Percentiles rank a stretch among this genome's conserved stretches.
phyloP scores from a whole-genome alignment of 257 asterid genomes.

The Solanum tarijense region DNA sequence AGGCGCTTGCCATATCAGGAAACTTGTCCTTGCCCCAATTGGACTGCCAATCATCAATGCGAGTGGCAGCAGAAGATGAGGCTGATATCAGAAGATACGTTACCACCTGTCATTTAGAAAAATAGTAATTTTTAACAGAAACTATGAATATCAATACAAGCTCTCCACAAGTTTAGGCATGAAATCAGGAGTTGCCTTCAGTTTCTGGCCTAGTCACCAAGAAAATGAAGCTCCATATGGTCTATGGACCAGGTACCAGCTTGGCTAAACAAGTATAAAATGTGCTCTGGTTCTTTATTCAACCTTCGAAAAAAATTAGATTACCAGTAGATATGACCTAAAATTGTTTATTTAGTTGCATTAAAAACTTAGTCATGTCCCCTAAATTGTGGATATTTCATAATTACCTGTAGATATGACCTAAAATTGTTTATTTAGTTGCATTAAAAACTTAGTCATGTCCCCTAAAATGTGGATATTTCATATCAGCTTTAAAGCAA shows the following conservation, averaged over 20 bases:
- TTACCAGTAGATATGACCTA: neutral
- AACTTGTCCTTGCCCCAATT: slow-evolving; percentile 90
- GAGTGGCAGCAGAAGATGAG: slow-evolving; percentile 77
- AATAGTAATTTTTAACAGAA: neutral
- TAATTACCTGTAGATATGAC: neutral
- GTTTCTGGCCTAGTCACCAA: neutral
- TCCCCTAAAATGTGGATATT: neutral
- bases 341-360: neutral
- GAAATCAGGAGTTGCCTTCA: neutral
- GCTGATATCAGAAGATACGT: slow-evolving; percentile 88
- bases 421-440: neutral
- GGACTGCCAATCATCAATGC: slow-evolving; percentile 66
- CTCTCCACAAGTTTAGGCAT: neutral
- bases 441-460: neutral
- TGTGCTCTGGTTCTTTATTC: neutral
- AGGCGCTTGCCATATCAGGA: slow-evolving; percentile 65
- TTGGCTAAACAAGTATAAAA: neutral
- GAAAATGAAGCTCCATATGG: neutral
- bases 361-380: neutral
- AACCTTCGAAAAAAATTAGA: neutral
- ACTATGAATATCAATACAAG: neutral
- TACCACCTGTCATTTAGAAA: slow-evolving; percentile 39
- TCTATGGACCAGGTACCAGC: neutral
- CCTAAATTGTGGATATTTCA: neutral
- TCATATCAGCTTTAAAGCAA: neutral